Evolutionary conservation across 805 yeast genomes (phyloP), one percentile per base, ranked within the genome.

Genomic region (Metschnikowia peoriensis): DNA sequence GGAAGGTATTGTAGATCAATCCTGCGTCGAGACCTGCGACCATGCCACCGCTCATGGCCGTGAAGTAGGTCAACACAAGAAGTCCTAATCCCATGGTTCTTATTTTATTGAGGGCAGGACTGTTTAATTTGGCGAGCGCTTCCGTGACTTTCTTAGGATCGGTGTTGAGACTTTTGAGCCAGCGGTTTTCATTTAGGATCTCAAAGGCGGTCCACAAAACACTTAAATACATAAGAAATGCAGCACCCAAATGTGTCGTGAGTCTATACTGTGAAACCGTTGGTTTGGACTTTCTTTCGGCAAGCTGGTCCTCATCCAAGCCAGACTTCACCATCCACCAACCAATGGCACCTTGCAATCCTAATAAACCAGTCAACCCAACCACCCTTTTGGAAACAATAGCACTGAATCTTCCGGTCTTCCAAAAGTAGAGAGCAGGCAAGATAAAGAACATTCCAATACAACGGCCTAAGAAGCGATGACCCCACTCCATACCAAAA

Each of bases 241-340:
- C 98, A 39, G 96, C 91, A 42, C 96, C 96, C 52, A 94, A 75
- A 70, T 94, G 99, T 1, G 97, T 85, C 1, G 98, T 91, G 49
- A 94, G 77, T 68, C 99, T 81, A 66, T 94, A 94, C 65, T 89
- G 98, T 6, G 97, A 89, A 2, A 94, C 99, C 0, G 99, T 90
- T n/a, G 99, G 99, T 66, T 93, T 96, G 0, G 96, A 84, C 44
- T 82, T 87, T 66, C 97, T 81, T 58, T 86, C 91, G 22, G 79
- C 80, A 45, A 94, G 74, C 64, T 86, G 86, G 42, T 85, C 79
- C 63, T 86, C 87, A 66, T 91, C 96, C 51, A 94, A 78, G 32
- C 99, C 99, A 9, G 97, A 89, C 63, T 88, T 84, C 48, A 94
- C 99, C 99, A 94, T 94, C 99, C 99, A 94, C 99, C 99, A 94